Percentiles rank a stretch among this genome's conserved stretches.
phyloP scores from a whole-genome alignment of 2,329 filamentous ascomycete species.

The Xylariaceae sp. region DNA sequence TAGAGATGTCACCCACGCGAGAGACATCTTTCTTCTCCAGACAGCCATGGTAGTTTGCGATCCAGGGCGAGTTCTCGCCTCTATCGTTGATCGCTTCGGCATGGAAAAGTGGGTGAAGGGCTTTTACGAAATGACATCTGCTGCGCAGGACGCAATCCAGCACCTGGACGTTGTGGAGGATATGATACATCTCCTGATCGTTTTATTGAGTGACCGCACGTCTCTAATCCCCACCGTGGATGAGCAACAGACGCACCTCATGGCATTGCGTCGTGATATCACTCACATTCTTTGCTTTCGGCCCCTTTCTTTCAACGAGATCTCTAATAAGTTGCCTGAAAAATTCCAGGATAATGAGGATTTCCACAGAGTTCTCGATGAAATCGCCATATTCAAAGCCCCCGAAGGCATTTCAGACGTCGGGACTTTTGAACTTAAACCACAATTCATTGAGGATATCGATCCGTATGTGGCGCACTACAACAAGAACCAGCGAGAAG shows the following conservation, averaged over 20 bases:
- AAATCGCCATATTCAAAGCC: conserved; percentile 83
- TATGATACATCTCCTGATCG: conserved; percentile 88
- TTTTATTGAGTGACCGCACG: conserved; percentile 83
- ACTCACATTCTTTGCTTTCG: conserved; percentile 95
- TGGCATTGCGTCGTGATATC: conserved; percentile 81
- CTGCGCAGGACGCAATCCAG: conserved; percentile 79
- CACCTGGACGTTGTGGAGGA: conserved; percentile 93
- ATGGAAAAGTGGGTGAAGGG: conserved; percentile 85
- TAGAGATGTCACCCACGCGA: conserved; percentile 87
- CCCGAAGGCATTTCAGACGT: conserved; percentile 90
- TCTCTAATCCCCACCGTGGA: conserved; percentile 68
- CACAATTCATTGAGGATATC: conserved; percentile 78
- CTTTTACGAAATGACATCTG: conserved; percentile 66
- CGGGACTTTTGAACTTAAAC: conserved; percentile 88
- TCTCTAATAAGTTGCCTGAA: conserved; percentile 80
- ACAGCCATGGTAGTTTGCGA: conserved; percentile 84
- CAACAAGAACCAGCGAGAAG: conserved; percentile 93
- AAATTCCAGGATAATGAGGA: conserved; percentile 85
- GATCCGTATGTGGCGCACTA: conserved; percentile 97
- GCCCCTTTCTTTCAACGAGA: conserved; percentile 89
- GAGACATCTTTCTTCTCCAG: conserved; percentile 91
- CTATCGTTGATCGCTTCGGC: conserved; percentile 87
- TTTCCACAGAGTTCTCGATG: conserved; percentile 77
- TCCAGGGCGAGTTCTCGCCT: conserved; percentile 76
- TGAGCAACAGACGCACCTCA: conserved; percentile 59